These are phyloP conservation scores for Chaetomiaceae sp. DNA, from an alignment of 2,329 filamentous ascomycete genomes.

Conservation along the genomic window DNA sequence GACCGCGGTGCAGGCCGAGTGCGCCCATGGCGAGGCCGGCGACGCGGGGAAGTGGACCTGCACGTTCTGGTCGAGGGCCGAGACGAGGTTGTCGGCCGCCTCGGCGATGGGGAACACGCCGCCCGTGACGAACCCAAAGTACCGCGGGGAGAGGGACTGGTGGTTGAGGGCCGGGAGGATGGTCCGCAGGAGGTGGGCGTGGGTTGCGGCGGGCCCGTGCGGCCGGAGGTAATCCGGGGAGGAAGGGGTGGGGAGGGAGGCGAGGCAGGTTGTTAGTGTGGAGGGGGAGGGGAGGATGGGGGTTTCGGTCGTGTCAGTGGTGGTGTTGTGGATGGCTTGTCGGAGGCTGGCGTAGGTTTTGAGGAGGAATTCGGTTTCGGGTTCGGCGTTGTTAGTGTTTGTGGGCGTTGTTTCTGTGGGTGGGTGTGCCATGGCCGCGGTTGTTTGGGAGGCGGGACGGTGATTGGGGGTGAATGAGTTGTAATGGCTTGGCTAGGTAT, in stretches of 20 bases:
- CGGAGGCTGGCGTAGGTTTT: constrained; percentile 18
- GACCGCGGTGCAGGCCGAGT: constrained; percentile 71
- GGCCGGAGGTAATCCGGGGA: constrained; percentile 25
- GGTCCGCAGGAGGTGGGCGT: constrained; percentile 42
- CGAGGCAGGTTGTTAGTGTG: constrained; percentile 36
- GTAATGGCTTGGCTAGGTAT: too few relatives aligned
- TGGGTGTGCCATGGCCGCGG: constrained; percentile 8
- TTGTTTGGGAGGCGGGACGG: too few relatives aligned
- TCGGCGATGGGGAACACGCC: constrained; percentile 73
- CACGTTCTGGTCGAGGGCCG: constrained; percentile 76
- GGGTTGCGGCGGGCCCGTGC: constrained; percentile 28
- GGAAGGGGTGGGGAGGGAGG: constrained; percentile 36
- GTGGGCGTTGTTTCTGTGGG: background rate
- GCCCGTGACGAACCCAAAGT: constrained; percentile 88
- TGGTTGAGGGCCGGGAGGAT: constrained; percentile 61
- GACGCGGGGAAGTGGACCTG: constrained; percentile 67
- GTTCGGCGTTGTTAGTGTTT: background rate
- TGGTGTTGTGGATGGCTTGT: constrained; percentile 18
- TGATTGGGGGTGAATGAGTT: background rate
- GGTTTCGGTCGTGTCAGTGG: constrained; percentile 8
- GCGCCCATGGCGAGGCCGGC: constrained; percentile 30
- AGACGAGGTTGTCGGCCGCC: constrained; percentile 80
- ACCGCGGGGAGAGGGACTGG: constrained; percentile 60
- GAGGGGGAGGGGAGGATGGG: constrained; percentile 42
- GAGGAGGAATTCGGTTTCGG: constrained; percentile 21